A percentile compares a stretch with the other conserved stretches of the same genome.
Conservation (phyloP, 352 stramenopile species). For the Globisporangium viniferum region DNA sequence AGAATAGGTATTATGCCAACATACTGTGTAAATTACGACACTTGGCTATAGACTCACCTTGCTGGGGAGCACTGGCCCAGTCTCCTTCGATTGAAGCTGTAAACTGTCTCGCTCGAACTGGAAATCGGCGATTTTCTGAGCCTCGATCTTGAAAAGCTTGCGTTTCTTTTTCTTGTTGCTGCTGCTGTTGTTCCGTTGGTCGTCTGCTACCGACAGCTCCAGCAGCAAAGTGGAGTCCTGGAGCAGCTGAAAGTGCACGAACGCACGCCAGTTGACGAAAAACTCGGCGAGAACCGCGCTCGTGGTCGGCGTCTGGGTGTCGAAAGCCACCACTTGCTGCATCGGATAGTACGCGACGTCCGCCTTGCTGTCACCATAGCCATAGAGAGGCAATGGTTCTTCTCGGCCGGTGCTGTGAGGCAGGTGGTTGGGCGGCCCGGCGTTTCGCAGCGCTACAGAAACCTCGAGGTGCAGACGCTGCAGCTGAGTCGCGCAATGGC, state of each 20-base stretch:
- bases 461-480: slow-evolving; percentile 24
- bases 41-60: not conserved
- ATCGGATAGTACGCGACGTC: slow-evolving; percentile 11
- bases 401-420: not conserved
- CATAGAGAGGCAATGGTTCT: not conserved
- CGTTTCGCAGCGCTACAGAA: slow-evolving; percentile 24
- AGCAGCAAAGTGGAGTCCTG: slow-evolving; percentile 39
- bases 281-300: slow-evolving; percentile 26
- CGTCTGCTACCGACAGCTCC: slow-evolving; percentile 9
- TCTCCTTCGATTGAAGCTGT: not conserved
- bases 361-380: not conserved
- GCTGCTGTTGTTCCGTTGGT: slow-evolving; percentile 14
- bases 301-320: not conserved
- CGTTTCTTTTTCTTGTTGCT: not conserved
- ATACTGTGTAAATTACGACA: too few relatives aligned
- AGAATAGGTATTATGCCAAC: too few relatives aligned
- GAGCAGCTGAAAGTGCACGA: slow-evolving; percentile 49
- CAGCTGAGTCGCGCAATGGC: slow-evolving; percentile 3
- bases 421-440: slow-evolving; percentile 25
- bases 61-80: not conserved
- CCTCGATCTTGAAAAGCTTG: slow-evolving; percentile 12
- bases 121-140: slow-evolving; percentile 11
- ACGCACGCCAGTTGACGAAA: slow-evolving; percentile 47
- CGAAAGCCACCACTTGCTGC: slow-evolving; percentile 4
- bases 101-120: not conserved